Percentiles rank a stretch among this genome's conserved stretches.
phyloP scores from a whole-genome alignment of 2,329 filamentous ascomycete genomes.

The Fusarium clavum region DNA sequence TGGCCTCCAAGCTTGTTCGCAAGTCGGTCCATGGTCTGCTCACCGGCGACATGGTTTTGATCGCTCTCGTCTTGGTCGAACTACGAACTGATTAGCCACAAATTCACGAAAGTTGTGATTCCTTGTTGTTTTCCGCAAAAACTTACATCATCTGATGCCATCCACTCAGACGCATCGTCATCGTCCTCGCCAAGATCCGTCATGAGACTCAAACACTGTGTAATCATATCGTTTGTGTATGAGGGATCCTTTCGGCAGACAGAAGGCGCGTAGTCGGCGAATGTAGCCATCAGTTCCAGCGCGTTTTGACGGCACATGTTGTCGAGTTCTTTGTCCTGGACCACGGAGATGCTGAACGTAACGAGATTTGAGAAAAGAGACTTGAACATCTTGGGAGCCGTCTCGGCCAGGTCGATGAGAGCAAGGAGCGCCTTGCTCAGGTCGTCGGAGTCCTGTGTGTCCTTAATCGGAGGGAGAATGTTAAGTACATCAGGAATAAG shows the following conservation, averaged over 20 bases:
- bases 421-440: conserved; percentile 90
- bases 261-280: conserved; percentile 91
- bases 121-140: not conserved
- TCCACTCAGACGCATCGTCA: conserved; percentile 94
- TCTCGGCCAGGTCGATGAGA: conserved; percentile 92
- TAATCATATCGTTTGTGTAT: conserved; percentile 97
- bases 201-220: conserved; percentile 97
- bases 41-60: conserved; percentile 95
- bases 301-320: conserved; percentile 94
- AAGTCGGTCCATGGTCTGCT: conserved; percentile 97
- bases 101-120: too few relatives aligned
- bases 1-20: conserved; percentile 97
- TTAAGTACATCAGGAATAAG: conserved; percentile 93
- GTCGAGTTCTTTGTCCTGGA: conserved; percentile 94
- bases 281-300: conserved; percentile 96
- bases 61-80: conserved; percentile 97
- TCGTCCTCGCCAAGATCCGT: conserved; percentile 95
- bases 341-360: conserved; percentile 90
- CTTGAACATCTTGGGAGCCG: conserved; percentile 98
- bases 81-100: conserved; percentile 53
- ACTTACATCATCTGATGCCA: conserved; percentile 87
- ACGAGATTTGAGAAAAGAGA: conserved; percentile 92
- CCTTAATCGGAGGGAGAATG: conserved; percentile 93
- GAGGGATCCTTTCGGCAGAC: conserved; percentile 96
- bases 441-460: conserved; percentile 88